phyloP scores from a whole-genome alignment of 192 early-diverging fungal species.

The Coemansia sp. region DNA sequence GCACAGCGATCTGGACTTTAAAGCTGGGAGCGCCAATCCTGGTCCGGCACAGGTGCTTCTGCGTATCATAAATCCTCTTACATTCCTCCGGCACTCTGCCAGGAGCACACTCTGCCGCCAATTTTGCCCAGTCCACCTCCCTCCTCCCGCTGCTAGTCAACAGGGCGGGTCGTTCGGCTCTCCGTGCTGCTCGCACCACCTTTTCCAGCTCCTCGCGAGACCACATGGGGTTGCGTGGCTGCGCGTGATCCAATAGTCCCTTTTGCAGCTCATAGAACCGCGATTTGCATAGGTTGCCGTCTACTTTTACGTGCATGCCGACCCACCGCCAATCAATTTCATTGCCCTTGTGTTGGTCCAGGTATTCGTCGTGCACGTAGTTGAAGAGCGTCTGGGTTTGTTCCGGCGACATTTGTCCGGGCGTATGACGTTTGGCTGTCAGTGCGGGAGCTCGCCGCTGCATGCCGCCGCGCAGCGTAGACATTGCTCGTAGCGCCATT shows the following conservation, averaged over 20 bases:
- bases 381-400: conserved; percentile 4
- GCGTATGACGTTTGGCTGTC: neutral
- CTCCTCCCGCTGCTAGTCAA: neutral
- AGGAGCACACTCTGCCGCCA: neutral
- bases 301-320: conserved; percentile 2
- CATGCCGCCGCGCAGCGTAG: neutral
- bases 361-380: conserved; percentile 1
- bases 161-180: neutral
- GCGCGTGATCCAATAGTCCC: neutral
- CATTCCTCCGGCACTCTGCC: conserved; percentile 16
- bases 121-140: conserved; percentile 6
- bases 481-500: conserved; percentile 5
- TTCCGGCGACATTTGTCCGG: neutral
- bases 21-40: neutral
- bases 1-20: neutral
- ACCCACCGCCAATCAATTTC: conserved; percentile 12
- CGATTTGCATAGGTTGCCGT: conserved; percentile 2
- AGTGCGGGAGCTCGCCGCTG: neutral
- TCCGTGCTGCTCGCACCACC: neutral
- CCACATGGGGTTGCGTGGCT: conserved; percentile 6
- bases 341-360: conserved; percentile 3
- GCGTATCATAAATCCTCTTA: conserved; percentile 13
- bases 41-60: conserved; percentile 13
- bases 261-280: conserved; percentile 14
- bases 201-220: conserved; percentile 9